phyloP scores from a whole-genome alignment of 2,329 filamentous ascomycete species.

The Phialocephala sp. region DNA sequence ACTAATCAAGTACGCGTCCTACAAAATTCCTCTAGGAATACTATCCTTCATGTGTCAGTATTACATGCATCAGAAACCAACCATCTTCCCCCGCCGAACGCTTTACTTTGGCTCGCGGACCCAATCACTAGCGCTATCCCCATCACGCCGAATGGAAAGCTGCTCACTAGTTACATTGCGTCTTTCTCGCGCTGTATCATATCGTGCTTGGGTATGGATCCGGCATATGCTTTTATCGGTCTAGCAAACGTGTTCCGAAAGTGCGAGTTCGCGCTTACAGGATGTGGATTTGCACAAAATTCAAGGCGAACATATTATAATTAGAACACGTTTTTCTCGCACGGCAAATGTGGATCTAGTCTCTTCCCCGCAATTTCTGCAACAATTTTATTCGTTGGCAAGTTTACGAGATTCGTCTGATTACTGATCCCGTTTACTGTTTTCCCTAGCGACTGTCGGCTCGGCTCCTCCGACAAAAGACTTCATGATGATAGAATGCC shows the following conservation, averaged over 20 bases:
- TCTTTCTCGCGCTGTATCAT: constrained; percentile 41
- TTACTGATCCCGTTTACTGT: background rate
- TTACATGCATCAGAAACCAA: constrained; percentile 39
- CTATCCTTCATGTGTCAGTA: constrained; percentile 21
- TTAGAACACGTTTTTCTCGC: background rate
- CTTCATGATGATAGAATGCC: background rate
- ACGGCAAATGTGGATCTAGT: background rate
- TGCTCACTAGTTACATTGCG: constrained; percentile 37
- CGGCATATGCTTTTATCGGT: constrained; percentile 23
- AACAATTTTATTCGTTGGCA: background rate
- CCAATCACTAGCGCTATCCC: constrained; percentile 24
- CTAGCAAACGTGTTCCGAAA: constrained; percentile 17
- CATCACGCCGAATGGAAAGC: constrained; percentile 29
- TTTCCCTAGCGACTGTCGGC: background rate
- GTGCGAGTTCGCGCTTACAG: background rate
- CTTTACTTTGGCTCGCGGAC: constrained; percentile 46
- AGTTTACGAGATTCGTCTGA: background rate
- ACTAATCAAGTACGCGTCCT: constrained; percentile 24
- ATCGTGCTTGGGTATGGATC: constrained; percentile 45
- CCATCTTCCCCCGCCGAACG: constrained; percentile 39
- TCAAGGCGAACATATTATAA: too few relatives aligned
- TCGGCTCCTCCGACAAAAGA: constrained; percentile 1
- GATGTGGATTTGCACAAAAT: background rate
- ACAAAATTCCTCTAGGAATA: constrained; percentile 27
- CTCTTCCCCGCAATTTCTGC: background rate